phyloP scores from a whole-genome alignment of 148 eudicot genomes.

The Persicaria maculosa region DNA sequence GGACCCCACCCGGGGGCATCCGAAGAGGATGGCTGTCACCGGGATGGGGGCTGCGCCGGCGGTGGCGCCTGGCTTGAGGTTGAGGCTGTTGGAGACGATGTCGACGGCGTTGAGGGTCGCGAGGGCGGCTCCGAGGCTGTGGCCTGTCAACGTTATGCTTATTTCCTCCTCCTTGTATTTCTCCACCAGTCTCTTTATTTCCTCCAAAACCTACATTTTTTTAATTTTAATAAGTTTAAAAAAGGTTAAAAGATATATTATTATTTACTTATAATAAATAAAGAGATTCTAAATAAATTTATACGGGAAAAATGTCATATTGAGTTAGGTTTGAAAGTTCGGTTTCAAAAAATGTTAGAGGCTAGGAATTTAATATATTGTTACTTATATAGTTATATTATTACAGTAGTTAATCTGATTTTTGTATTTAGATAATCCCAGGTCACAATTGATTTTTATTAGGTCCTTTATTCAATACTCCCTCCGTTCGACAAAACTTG shows the following conservation, averaged over 20 bases:
- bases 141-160: constrained; percentile 55
- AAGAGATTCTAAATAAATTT: too few species aligned
- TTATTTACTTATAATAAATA: too few species aligned
- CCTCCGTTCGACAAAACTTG: too few species aligned
- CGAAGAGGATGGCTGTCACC: constrained; percentile 49
- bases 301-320: too few species aligned
- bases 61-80: constrained; percentile 13
- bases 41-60: constrained; percentile 14
- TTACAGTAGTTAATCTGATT: too few species aligned
- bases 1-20: constrained; percentile 38
- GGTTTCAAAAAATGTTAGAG: too few species aligned
- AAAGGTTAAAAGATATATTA: neutral
- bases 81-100: constrained; percentile 41
- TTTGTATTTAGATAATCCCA: too few species aligned
- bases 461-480: too few species aligned
- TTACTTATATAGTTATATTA: too few species aligned
- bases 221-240: neutral
- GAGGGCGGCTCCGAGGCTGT: constrained; percentile 55
- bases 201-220: constrained; percentile 38
- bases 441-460: too few species aligned
- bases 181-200: constrained; percentile 41
- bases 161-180: constrained; percentile 44
- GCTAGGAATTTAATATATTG: too few species aligned
- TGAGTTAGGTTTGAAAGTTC: too few species aligned
- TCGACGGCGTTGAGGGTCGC: constrained; percentile 52